Base-by-base conservation (phyloP, 345 rosid genomes). In the Acer campestre region DNA sequence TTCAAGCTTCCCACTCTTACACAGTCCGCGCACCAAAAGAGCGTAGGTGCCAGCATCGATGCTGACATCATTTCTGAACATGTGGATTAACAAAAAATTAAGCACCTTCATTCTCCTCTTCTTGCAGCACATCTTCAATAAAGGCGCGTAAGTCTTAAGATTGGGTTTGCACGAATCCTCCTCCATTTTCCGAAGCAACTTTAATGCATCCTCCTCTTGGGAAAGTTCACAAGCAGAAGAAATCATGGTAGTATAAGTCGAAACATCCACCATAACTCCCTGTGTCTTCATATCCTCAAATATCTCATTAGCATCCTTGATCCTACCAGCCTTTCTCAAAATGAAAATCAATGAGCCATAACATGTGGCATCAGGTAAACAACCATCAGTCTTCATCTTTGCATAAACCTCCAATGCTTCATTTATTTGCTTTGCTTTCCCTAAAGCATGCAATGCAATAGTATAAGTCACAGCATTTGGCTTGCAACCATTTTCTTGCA, bases 251-350 rank as follows among this genome's bases (percentile, higher is more conserved):
- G 79, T 89, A 79, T 85, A 93, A 0, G 87, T 84, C 81, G 84
- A 61, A 49, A 87, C 81, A 81, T 90, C 86, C 0, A 81, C 89
- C 49, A 35, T 17, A 74, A 95, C 84, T 68, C 95, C 93, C 78
- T 90, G 93, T 14, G 76, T 80, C 80, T 75, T 76, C 98, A 95
- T 95, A 78, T 95, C 98, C 78, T 86, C 88, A 25, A 90, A 93
- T 56, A 93, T 77, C 73, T 92, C 91, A 80, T 83, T 76, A 4
- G 94, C 95, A 42, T 91, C 93, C 69, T 85, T 88, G 61, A 84
- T 70, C 86, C 97, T 89, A 61, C 98, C 99, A 14, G 91, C 86
- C 77, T 86, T 86, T 16, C 90, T 81, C 70, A 93, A 62, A 75
- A 89, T 79, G 78, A 82, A 92, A 67, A 92, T 89, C 81, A 92